These are phyloP conservation scores for Platanthera zijinensis DNA, from an alignment of 106 monocot genomes.

Conservation along the genomic window DNA sequence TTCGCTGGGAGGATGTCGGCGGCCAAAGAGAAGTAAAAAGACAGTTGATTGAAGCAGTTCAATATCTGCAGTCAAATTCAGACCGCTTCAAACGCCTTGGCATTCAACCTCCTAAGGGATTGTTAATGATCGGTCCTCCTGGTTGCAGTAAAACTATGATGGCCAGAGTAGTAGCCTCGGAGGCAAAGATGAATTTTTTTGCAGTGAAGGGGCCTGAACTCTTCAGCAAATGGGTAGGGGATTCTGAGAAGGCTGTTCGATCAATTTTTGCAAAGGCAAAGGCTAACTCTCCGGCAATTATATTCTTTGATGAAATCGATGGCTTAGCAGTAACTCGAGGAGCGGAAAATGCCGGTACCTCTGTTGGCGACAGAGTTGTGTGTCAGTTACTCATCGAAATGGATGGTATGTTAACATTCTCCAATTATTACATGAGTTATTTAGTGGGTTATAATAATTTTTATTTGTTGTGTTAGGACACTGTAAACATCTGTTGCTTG, in stretches of 20 bases:
- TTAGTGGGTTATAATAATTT: neutral
- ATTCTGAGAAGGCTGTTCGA: constrained; percentile 92
- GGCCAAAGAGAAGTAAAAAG: constrained; percentile 72
- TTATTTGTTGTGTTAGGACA: too few species aligned
- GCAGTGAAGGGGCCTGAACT: constrained; percentile 97
- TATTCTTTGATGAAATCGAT: constrained; percentile 99
- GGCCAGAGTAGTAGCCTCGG: constrained; percentile 98
- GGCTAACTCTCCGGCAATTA: constrained; percentile 87
- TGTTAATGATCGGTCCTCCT: constrained; percentile 90
- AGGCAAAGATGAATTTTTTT: constrained; percentile 90
- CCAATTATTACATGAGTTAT: neutral
- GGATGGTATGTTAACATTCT: constrained; percentile 52
- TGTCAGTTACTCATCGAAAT: constrained; percentile 88
- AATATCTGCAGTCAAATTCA: constrained; percentile 66
- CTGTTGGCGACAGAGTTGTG: constrained; percentile 82
- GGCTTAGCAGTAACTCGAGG: constrained; percentile 85
- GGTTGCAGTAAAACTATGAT: constrained; percentile 95
- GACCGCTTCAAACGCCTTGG: constrained; percentile 71
- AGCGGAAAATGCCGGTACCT: constrained; percentile 67
- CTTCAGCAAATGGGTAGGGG: constrained; percentile 97
- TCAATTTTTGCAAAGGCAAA: constrained; percentile 87
- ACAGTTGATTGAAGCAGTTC: constrained; percentile 80
- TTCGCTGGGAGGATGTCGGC: constrained; percentile 89
- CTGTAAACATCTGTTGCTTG: too few species aligned
- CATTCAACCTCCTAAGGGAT: constrained; percentile 57